Base-by-base conservation (phyloP, 805 yeast genomes). In the Starmerella cellae region DNA sequence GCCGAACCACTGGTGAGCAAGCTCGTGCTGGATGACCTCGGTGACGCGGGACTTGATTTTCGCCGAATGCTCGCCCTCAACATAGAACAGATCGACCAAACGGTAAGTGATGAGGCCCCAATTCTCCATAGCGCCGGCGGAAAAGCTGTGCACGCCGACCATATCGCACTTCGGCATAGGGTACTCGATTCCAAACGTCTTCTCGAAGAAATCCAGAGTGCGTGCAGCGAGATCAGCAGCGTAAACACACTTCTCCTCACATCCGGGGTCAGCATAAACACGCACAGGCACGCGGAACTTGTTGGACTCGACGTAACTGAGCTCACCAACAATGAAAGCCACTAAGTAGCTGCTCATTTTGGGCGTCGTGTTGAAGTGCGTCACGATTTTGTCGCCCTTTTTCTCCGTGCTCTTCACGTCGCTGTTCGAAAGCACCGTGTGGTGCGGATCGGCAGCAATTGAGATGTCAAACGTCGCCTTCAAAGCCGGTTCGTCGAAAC, bases 1-100 rank as follows among this genome's bases (percentile, higher is more conserved):
- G 43, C 94, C 94, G 55, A 82, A 83, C 94, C 94, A 83, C 58
- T 83, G 91, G 61, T 82, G 94, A 10, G 93, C 93, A 44, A 82
- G 66, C 62, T 82, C 94, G 62, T 83, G 94, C 45, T 79, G 77
- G 23, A 82, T 80, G 27, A 82, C 93, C 55, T 81, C 81, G 5
- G 84, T 77, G 24, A 82, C 91, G 48, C 79, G 78, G 58, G 76
- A 75, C 59, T 78, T 73, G 60, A 69, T 72, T 52, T 61, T 66
- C 53, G 50, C 73, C 62, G 55, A 74, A 38, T 91, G 75, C 54
- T 72, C 72, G 53, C 74, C 71, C 49, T 82, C 83, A 58, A 79
- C 88, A 51, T 78, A 79, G 59, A 69, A 67, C 46, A 76, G 55
- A 30, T 75, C 79, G 19, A 73, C 71, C 5, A 73, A 68, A 54